These are phyloP conservation scores for Corchorus olitorius DNA, from an alignment of 345 rosid species.

Conservation along the genomic window DNA sequence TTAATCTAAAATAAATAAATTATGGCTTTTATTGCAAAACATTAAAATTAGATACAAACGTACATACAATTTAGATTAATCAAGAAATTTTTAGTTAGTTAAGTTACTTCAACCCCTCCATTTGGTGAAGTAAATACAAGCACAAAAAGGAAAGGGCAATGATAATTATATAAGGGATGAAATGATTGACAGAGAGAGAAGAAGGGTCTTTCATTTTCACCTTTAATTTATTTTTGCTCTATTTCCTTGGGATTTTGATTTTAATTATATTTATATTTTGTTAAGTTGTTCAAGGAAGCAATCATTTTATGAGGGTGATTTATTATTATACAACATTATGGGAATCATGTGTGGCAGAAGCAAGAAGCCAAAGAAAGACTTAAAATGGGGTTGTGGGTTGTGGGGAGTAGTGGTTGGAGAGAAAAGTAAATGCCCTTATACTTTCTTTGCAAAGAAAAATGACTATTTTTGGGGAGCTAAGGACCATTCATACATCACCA, in stretches of 20 bases:
- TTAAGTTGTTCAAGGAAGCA: neutral
- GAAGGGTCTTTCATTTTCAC: neutral
- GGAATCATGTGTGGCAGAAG: neutral
- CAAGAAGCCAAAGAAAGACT: neutral
- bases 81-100: too few relatives aligned
- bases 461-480: neutral
- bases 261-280: neutral
- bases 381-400: neutral
- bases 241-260: too few relatives aligned
- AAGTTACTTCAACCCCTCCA: too few relatives aligned
- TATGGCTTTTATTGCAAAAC: too few relatives aligned
- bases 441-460: neutral
- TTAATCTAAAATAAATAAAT: too few relatives aligned
- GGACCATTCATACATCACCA: neutral
- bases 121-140: too few relatives aligned
- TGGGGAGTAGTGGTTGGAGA: neutral
- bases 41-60: too few relatives aligned
- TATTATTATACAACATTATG: neutral
- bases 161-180: neutral
- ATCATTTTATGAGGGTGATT: neutral
- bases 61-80: too few relatives aligned
- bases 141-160: too few relatives aligned
- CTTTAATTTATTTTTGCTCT: neutral
- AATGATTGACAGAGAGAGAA: neutral
- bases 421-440: neutral